Evolutionary conservation across 306 rosid genomes (phyloP).

Genomic region (Rosa lucieae): DNA sequence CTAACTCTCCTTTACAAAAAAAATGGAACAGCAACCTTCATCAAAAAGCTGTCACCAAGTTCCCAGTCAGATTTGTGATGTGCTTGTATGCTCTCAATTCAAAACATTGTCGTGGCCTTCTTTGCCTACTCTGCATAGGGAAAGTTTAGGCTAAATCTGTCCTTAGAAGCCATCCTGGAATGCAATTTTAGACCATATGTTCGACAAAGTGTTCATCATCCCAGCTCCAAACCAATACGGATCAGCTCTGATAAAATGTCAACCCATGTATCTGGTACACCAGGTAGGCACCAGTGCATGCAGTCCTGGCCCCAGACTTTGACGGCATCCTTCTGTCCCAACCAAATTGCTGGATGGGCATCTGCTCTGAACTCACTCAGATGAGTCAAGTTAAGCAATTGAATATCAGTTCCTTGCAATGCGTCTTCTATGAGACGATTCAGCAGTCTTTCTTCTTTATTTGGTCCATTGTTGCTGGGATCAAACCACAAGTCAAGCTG

Average conservation of each 20-base stretch:
- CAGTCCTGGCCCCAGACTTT: constrained; percentile 88
- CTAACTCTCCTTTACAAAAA: constrained; percentile 10
- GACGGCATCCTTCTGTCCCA: constrained; percentile 86
- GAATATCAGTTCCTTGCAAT: constrained; percentile 54
- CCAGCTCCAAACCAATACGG: constrained; percentile 31
- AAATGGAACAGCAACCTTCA: constrained; percentile 7
- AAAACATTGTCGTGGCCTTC: constrained; percentile 13
- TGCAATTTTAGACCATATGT: constrained; percentile 10
- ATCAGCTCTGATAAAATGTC: constrained; percentile 67
- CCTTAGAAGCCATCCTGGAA: not conserved
- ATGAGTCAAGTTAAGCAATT: constrained; percentile 61
- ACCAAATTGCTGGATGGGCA: constrained; percentile 92
- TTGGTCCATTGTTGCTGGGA: constrained; percentile 79
- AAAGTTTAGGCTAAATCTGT: not conserved
- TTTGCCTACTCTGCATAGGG: constrained; percentile 12
- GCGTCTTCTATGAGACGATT: constrained; percentile 58
- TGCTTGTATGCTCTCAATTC: constrained; percentile 13
- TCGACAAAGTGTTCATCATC: constrained; percentile 15
- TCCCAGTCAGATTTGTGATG: not conserved
- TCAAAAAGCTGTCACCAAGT: constrained; percentile 8
- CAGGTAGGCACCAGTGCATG: constrained; percentile 96
- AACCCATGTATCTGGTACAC: constrained; percentile 88
- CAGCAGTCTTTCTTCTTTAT: constrained; percentile 73
- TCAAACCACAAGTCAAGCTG: constrained; percentile 89
- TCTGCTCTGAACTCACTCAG: constrained; percentile 83